Evolutionary conservation across 2,329 filamentous ascomycete genomes (phyloP).

Genomic region (Xylariaceae sp.): DNA sequence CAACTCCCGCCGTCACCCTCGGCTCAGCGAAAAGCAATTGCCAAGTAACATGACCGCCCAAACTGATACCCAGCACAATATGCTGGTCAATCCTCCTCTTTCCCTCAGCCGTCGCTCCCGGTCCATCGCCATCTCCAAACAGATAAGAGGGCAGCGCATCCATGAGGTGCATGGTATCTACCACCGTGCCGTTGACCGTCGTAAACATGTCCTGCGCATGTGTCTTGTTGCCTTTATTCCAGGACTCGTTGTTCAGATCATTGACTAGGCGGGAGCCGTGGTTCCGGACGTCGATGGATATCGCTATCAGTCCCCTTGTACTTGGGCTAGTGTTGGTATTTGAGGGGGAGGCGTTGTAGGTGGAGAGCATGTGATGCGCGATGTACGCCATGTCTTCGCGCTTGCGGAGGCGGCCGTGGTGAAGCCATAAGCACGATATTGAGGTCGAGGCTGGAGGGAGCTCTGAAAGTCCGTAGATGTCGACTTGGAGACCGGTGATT

Average conservation of each 20-base stretch:
- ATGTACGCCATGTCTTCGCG: constrained; percentile 74
- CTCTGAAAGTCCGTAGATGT: constrained; percentile 78
- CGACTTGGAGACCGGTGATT: constrained; percentile 75
- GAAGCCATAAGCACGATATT: constrained; percentile 83
- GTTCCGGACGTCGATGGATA: constrained; percentile 89
- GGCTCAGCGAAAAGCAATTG: constrained; percentile 76
- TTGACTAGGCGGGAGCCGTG: constrained; percentile 75
- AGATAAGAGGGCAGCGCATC: constrained; percentile 76
- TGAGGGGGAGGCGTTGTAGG: constrained; percentile 54
- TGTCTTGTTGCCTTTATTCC: constrained; percentile 72
- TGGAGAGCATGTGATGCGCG: constrained; percentile 64
- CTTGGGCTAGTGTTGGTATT: constrained; percentile 45
- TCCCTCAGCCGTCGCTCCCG: constrained; percentile 27
- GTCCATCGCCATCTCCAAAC: constrained; percentile 44
- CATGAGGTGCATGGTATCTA: constrained; percentile 74
- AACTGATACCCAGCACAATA: constrained; percentile 75
- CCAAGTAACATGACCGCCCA: constrained; percentile 89
- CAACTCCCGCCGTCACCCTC: constrained; percentile 72
- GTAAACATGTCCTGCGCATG: constrained; percentile 94
- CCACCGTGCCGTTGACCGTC: constrained; percentile 67
- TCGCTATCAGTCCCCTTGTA: constrained; percentile 66
- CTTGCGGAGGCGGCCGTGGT: constrained; percentile 73
- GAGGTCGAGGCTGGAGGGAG: constrained; percentile 51
- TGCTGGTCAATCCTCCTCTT: constrained; percentile 55
- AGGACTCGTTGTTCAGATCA: constrained; percentile 68